These are phyloP conservation scores for Aspergillus candidus DNA, from an alignment of 2,329 filamentous ascomycete genomes.

Conservation along the genomic window DNA sequence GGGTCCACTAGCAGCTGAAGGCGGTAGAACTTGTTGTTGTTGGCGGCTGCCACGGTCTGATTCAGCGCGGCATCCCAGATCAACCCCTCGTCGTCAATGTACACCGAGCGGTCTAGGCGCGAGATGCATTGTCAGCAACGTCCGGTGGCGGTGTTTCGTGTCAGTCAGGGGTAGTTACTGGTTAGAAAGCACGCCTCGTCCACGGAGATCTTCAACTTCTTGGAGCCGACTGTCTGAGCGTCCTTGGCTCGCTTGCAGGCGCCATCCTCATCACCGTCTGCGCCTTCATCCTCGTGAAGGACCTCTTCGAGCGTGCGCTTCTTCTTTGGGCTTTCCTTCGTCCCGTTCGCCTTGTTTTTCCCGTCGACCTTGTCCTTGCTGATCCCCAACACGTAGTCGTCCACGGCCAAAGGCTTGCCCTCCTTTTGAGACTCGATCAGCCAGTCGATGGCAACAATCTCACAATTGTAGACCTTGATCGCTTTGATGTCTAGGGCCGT, in stretches of 20 bases:
- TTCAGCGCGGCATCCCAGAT: slow-evolving; percentile 78
- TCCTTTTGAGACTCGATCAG: slow-evolving; percentile 49
- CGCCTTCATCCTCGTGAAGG: slow-evolving; percentile 18
- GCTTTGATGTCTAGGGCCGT: slow-evolving; percentile 50
- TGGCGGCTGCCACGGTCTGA: slow-evolving; percentile 63
- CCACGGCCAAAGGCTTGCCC: slow-evolving; percentile 37
- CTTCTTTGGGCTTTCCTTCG: slow-evolving; percentile 24
- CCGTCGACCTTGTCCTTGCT: slow-evolving; percentile 8
- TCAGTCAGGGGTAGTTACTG: background rate
- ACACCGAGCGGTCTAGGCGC: slow-evolving; percentile 42
- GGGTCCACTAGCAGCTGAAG: slow-evolving; percentile 53
- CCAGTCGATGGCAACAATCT: slow-evolving; percentile 58
- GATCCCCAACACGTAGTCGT: slow-evolving; percentile 29
- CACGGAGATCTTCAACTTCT: slow-evolving; percentile 40
- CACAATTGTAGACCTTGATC: slow-evolving; percentile 43
- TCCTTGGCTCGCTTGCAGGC: slow-evolving; percentile 29
- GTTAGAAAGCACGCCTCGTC: slow-evolving; percentile 34
- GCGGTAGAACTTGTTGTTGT: slow-evolving; percentile 80
- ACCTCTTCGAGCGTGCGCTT: slow-evolving; percentile 20
- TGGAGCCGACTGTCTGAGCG: slow-evolving; percentile 40
- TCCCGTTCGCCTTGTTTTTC: slow-evolving; percentile 4
- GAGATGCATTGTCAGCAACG: background rate
- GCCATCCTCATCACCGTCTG: slow-evolving; percentile 25
- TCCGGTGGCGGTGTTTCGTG: too few relatives aligned
- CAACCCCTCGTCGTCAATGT: slow-evolving; percentile 58